Conservation (phyloP, 2,329 filamentous ascomycete genomes). For the Fusarium cyanostomum region DNA sequence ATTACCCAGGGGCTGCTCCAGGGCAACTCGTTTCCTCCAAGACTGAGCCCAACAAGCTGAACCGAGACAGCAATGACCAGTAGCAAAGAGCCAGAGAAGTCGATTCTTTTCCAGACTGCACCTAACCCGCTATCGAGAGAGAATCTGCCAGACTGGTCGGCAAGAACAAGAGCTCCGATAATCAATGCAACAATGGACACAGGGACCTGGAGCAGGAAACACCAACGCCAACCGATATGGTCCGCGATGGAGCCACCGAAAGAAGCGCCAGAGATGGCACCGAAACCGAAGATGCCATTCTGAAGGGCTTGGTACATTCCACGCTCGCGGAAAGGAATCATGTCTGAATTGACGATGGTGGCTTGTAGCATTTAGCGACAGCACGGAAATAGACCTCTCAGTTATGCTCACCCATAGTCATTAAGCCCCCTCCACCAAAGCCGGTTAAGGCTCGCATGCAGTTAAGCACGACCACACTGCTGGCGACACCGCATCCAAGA, state of each 20-base stretch:
- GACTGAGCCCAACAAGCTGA: slow-evolving; percentile 64
- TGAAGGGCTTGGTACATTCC: slow-evolving; percentile 70
- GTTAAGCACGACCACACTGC: slow-evolving; percentile 67
- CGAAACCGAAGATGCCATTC: slow-evolving; percentile 69
- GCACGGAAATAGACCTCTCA: neutral
- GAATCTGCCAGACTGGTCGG: slow-evolving; percentile 52
- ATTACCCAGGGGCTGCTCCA: slow-evolving; percentile 63
- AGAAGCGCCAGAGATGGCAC: slow-evolving; percentile 69
- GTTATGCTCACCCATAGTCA: slow-evolving; percentile 69
- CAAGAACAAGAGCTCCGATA: slow-evolving; percentile 63
- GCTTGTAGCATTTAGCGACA: slow-evolving; percentile 46
- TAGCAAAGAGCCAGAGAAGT: slow-evolving; percentile 65
- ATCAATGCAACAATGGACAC: slow-evolving; percentile 64
- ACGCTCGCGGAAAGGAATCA: slow-evolving; percentile 65
- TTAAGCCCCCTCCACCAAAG: slow-evolving; percentile 73
- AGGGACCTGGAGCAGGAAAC: slow-evolving; percentile 70
- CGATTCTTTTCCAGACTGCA: slow-evolving; percentile 63
- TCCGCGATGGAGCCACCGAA: slow-evolving; percentile 73
- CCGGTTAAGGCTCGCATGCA: slow-evolving; percentile 73
- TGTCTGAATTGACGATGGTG: slow-evolving; percentile 68
- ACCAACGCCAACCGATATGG: slow-evolving; percentile 73
- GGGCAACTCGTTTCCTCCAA: slow-evolving; percentile 64
- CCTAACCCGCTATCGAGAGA: slow-evolving; percentile 43
- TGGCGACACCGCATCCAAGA: slow-evolving; percentile 70
- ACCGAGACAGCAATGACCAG: slow-evolving; percentile 67